Percentiles rank a stretch among this genome's conserved stretches.
Conservation (phyloP, 495 filamentous ascomycete genomes). For the Echria macrotheca region DNA sequence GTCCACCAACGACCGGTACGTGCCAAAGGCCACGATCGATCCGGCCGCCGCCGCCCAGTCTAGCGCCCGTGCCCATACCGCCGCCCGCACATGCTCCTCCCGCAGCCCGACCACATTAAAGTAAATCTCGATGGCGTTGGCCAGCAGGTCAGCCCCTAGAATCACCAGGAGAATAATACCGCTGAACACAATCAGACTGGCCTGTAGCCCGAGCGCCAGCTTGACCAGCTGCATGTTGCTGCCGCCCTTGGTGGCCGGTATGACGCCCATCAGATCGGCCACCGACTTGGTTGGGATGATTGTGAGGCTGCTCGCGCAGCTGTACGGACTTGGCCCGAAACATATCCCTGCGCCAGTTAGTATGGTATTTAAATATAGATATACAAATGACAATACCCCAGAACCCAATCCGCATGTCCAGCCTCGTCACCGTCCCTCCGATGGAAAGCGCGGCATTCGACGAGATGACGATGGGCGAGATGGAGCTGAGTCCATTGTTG, state of each 20-base stretch:
- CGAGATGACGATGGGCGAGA: constrained; percentile 17
- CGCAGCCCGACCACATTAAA: constrained; percentile 9
- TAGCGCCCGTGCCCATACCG: constrained; percentile 21
- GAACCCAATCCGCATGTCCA: constrained; percentile 25
- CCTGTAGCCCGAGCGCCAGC: constrained; percentile 19
- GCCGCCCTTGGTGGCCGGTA: constrained; percentile 14
- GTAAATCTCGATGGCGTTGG: constrained; percentile 20
- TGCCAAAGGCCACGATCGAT: constrained; percentile 5
- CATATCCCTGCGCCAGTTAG: constrained; percentile 18
- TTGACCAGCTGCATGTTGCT: constrained; percentile 15
- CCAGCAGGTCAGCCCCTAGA: constrained; percentile 12
- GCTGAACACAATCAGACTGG: constrained; percentile 19
- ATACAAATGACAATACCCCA: constrained; percentile 8
- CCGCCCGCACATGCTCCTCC: constrained; percentile 17
- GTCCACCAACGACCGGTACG: constrained; percentile 8
- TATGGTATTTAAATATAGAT: not conserved
- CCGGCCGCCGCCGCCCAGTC: constrained; percentile 25
- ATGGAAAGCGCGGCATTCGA: constrained; percentile 15
- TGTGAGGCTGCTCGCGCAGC: constrained; percentile 14
- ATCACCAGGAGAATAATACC: constrained; percentile 18
- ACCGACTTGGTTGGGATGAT: constrained; percentile 2
- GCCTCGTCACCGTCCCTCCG: constrained; percentile 5
- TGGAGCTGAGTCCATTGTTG: constrained; percentile 13
- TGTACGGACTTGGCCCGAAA: constrained; percentile 18
- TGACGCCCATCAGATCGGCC: constrained; percentile 6